Percentiles rank a stretch among this genome's conserved stretches.
phyloP scores from a whole-genome alignment of 2,329 filamentous ascomycete species.

The Fusarium irregulare region DNA sequence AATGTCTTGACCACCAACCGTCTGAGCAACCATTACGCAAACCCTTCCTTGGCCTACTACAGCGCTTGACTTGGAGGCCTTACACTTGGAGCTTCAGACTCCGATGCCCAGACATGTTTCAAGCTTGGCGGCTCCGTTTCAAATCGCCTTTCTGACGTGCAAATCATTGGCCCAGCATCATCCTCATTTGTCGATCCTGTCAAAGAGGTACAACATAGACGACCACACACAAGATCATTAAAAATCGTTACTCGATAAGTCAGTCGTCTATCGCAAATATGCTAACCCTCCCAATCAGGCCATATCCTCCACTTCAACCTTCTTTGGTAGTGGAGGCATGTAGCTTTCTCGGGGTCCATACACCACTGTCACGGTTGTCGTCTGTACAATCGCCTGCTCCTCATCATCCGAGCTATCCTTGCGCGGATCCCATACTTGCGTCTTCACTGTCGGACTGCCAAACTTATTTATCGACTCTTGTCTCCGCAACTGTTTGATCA shows the following conservation, averaged over 20 bases:
- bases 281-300: not conserved
- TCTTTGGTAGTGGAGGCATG: not conserved
- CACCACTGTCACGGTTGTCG: constrained; percentile 42
- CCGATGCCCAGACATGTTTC: constrained; percentile 16
- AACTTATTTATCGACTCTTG: constrained; percentile 43
- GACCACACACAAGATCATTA: not conserved
- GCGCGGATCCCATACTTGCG: constrained; percentile 20
- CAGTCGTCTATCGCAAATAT: not conserved
- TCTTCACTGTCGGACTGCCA: constrained; percentile 18
- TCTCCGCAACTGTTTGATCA: constrained; percentile 35
- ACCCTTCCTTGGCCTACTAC: not conserved
- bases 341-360: constrained; percentile 35
- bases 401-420: constrained; percentile 26
- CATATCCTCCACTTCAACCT: not conserved
- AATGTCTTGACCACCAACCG: not conserved
- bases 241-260: not conserved
- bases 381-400: constrained; percentile 42
- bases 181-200: not conserved
- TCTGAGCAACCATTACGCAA: not conserved
- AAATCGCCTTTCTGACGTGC: not conserved
- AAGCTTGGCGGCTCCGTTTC: constrained; percentile 16
- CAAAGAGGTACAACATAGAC: not conserved
- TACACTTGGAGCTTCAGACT: not conserved
- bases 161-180: constrained; percentile 1
- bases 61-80: not conserved